Percentiles rank a stretch among this genome's conserved stretches.
Evolutionary conservation across 2,329 filamentous ascomycete genomes (phyloP).

Genomic region (Cryoendolithus antarcticus): DNA sequence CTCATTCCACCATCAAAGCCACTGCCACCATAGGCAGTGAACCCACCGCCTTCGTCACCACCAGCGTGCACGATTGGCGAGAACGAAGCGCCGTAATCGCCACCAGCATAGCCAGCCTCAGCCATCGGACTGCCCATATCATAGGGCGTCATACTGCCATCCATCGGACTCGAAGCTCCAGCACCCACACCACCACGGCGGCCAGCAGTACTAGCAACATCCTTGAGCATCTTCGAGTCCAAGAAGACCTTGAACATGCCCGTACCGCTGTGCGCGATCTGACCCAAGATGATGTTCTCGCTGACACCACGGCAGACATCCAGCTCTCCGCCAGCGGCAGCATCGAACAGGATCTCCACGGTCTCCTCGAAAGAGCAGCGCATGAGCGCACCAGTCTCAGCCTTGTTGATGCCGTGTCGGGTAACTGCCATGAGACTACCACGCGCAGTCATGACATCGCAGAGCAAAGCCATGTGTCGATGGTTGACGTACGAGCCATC

Average conservation of each 20-base stretch:
- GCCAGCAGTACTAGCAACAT: slow-evolving; percentile 62
- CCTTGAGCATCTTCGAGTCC: slow-evolving; percentile 91
- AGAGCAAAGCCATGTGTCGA: slow-evolving; percentile 85
- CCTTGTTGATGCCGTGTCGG: slow-evolving; percentile 94
- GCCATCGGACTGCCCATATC: slow-evolving; percentile 57
- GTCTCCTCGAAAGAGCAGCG: slow-evolving; percentile 99
- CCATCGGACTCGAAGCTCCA: slow-evolving; percentile 55
- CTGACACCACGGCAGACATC: slow-evolving; percentile 97
- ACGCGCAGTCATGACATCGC: slow-evolving; percentile 95
- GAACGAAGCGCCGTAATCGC: slow-evolving; percentile 51
- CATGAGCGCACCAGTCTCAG: slow-evolving; percentile 96
- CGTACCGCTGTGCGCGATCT: slow-evolving; percentile 93
- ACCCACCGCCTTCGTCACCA: slow-evolving; percentile 42
- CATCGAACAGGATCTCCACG: slow-evolving; percentile 93
- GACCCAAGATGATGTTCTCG: slow-evolving; percentile 96
- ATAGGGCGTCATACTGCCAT: slow-evolving; percentile 85
- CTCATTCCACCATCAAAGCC: slow-evolving; percentile 49
- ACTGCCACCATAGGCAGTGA: slow-evolving; percentile 50
- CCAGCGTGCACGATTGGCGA: slow-evolving; percentile 63
- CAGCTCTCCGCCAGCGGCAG: slow-evolving; percentile 84
- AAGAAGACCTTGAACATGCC: slow-evolving; percentile 90
- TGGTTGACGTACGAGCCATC: slow-evolving; percentile 99
- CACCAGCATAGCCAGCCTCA: slow-evolving; percentile 49
- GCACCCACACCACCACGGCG: slow-evolving; percentile 59
- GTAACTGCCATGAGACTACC: slow-evolving; percentile 93